Conservation (phyloP, 2,329 filamentous ascomycete genomes). For the Diaporthe citri region DNA sequence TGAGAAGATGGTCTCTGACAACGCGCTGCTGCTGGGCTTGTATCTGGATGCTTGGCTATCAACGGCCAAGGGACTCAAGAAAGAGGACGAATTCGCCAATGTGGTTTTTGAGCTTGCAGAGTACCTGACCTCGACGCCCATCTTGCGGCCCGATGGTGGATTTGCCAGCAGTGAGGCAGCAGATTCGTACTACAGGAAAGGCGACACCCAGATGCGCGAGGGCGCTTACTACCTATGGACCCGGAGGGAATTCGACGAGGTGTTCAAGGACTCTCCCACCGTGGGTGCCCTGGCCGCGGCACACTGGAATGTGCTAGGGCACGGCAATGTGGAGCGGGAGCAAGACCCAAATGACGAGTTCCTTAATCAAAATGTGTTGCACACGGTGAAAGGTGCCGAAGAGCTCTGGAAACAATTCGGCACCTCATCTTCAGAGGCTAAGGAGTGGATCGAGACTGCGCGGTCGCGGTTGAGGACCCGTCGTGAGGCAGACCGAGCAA, state of each 20-base stretch:
- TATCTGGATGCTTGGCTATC: slow-evolving; percentile 89
- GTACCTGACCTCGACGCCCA: slow-evolving; percentile 82
- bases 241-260: slow-evolving; percentile 82
- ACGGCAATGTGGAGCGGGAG: slow-evolving; percentile 86
- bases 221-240: slow-evolving; percentile 98
- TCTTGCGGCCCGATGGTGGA: slow-evolving; percentile 77
- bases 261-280: slow-evolving; percentile 68
- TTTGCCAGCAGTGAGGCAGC: slow-evolving; percentile 93
- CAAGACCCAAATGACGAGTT: slow-evolving; percentile 95
- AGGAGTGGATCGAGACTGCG: slow-evolving; percentile 75
- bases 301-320: slow-evolving; percentile 85
- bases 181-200: slow-evolving; percentile 81
- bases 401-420: slow-evolving; percentile 82
- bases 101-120: slow-evolving; percentile 85
- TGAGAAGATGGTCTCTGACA: slow-evolving; percentile 96
- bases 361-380: slow-evolving; percentile 90
- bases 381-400: slow-evolving; percentile 74
- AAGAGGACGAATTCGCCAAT: slow-evolving; percentile 79
- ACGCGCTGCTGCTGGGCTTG: slow-evolving; percentile 84
- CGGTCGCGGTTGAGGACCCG: slow-evolving; percentile 77
- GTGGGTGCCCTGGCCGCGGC: slow-evolving; percentile 81
- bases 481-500: slow-evolving; percentile 79
- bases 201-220: slow-evolving; percentile 85
- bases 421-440: slow-evolving; percentile 76
- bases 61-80: slow-evolving; percentile 45